Conservation (phyloP, 768 basidiomycete species). For the Leccinum arenicola region DNA sequence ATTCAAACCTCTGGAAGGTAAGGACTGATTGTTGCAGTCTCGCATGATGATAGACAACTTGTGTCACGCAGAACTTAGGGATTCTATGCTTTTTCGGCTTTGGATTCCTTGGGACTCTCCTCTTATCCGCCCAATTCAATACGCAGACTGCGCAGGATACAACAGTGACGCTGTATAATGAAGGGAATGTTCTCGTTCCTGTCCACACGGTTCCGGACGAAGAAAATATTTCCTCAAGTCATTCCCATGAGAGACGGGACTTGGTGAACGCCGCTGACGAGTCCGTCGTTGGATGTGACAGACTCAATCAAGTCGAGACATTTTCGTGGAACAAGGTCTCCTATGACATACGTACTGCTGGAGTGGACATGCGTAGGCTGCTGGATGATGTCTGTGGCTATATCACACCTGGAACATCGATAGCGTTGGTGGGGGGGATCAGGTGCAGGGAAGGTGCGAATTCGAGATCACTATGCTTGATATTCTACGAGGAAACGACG, state of each 20-base stretch:
- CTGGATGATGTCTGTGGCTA: constrained; percentile 48
- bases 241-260: neutral
- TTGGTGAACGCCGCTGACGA: neutral
- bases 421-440: constrained; percentile 49
- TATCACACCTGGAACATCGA: constrained; percentile 49
- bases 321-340: constrained; percentile 78
- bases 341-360: constrained; percentile 54
- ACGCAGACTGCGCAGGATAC: constrained; percentile 28
- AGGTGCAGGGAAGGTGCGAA: constrained; percentile 30
- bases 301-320: constrained; percentile 38
- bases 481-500: too few species aligned
- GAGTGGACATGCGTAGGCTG: constrained; percentile 38
- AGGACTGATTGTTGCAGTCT: constrained; percentile 20
- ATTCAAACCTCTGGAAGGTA: constrained; percentile 35
- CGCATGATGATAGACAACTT: neutral
- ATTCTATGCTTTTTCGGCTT: constrained; percentile 45
- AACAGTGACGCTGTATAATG: constrained; percentile 26
- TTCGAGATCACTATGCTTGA: neutral
- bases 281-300: constrained; percentile 13
- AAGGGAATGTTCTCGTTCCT: neutral
- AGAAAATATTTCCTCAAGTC: constrained; percentile 6
- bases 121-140: constrained; percentile 37
- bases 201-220: constrained; percentile 13
- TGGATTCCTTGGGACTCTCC: constrained; percentile 35
- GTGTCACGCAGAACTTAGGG: constrained; percentile 36